Base-by-base conservation (phyloP, 352 stramenopile genomes). In the Globisporangium viniferum region DNA sequence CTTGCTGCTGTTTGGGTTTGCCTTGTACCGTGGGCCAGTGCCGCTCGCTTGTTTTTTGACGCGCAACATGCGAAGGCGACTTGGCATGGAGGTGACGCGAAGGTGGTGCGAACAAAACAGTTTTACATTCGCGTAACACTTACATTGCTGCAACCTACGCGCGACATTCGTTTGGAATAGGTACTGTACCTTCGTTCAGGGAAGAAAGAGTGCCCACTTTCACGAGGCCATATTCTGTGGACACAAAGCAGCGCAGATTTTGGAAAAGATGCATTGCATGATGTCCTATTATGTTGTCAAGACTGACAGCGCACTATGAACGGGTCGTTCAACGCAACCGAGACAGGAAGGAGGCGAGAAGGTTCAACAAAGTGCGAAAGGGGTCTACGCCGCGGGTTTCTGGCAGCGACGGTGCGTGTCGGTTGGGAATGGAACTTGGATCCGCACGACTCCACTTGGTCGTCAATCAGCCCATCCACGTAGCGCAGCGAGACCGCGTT, bases 21-120 rank as follows among this genome's bases (percentile, higher is more conserved):
- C 44, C 36, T 58, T 58, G 12, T 15, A 14, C 29, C 15, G 54
- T 60, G 15, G 55, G 18, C 55, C 31, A 60, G 55, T 60, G 55
- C 55, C 31, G 22, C 36, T 48, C 18, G 56, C 56, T 31, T 48
- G 31, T 48, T 36, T 24, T 61, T 61, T 61, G 56, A 29, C 54
- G 58, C 18, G 58, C 58, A 64, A 55, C 58, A 39, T 63, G 12
- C 9, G 55, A 24, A 24, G 24, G 24, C 24, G n/a, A 62, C 4
- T 31, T 48, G 39, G 12, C 10, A 20, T 46, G 39, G 10, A 8
- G 18, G 56, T 62, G 31, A 20, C 31, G 12, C 12, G 39, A 46
- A 46, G 20, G 9, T 55, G 20, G 48, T 53, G 18, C 5, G 46
- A 53, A 24, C 31, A 12, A 35, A 36, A 4, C 10, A 51, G 35